Percentiles rank a stretch among this genome's conserved stretches.
Evolutionary conservation across 108 stramenopile species (phyloP).

Genomic region (Conticribra guillardii): DNA sequence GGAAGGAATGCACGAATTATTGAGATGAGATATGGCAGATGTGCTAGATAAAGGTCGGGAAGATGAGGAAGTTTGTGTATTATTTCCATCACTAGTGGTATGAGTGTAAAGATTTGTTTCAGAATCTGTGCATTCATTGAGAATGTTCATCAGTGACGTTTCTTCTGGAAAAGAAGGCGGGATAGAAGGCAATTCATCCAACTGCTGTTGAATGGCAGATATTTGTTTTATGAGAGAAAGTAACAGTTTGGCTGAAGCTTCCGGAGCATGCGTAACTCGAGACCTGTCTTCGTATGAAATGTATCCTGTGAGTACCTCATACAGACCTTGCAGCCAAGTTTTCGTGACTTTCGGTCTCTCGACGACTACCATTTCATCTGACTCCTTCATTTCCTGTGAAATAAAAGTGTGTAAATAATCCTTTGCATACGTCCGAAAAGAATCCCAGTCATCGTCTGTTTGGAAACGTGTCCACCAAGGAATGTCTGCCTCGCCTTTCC

Average conservation of each 20-base stretch:
- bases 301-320: constrained; percentile 6
- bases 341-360: background rate
- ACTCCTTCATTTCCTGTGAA: constrained; percentile 5
- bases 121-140: too few species aligned
- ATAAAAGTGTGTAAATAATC: constrained; percentile 14
- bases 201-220: constrained; percentile 5
- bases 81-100: too few species aligned
- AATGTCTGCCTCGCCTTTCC: too few species aligned
- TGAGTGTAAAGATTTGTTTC: too few species aligned
- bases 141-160: too few species aligned
- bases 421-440: constrained; percentile 8
- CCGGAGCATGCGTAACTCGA: background rate
- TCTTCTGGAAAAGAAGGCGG: constrained; percentile 25
- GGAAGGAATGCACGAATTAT: background rate
- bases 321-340: constrained; percentile 12
- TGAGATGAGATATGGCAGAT: too few species aligned
- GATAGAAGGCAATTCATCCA: constrained; percentile 19
- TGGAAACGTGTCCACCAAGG: constrained; percentile 30
- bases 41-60: too few species aligned
- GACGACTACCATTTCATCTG: background rate
- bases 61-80: too few species aligned
- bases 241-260: constrained; percentile 5
- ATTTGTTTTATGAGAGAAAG: constrained; percentile 23
- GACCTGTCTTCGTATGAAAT: background rate
- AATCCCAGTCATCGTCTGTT: constrained; percentile 36